Evolutionary conservation across 441 rosid species (phyloP).

Genomic region (Erysimum pusillum): DNA sequence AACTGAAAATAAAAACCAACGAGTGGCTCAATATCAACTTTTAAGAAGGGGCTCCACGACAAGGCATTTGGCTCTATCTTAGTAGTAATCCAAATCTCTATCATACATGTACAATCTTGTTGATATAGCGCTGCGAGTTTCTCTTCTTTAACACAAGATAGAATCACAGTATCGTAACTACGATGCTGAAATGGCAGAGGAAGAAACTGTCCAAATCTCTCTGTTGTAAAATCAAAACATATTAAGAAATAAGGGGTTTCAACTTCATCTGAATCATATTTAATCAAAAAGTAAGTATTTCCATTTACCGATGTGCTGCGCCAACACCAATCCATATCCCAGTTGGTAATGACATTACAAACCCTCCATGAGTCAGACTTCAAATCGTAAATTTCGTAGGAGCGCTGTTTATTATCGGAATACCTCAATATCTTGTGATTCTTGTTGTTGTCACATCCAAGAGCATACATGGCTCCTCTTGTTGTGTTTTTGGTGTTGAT

Average conservation of each 20-base stretch:
- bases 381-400: background rate
- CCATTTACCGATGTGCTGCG: background rate
- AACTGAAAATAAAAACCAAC: background rate
- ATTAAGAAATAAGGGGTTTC: background rate
- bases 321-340: background rate
- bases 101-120: background rate
- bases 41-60: background rate
- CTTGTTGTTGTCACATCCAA: background rate
- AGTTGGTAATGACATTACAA: background rate
- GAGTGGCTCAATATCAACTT: background rate
- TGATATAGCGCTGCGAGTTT: background rate
- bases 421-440: constrained; percentile 21
- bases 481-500: background rate
- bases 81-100: background rate
- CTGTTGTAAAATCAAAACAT: background rate
- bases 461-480: background rate
- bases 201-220: background rate
- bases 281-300: background rate
- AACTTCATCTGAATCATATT: background rate
- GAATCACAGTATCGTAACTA: background rate
- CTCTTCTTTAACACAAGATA: background rate
- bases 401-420: too few relatives aligned
- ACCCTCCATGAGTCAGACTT: background rate
- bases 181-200: background rate
- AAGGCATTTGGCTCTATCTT: background rate